Evolutionary conservation across 2,329 filamentous ascomycete species (phyloP).

Genomic region (Apiospora phragmitis): DNA sequence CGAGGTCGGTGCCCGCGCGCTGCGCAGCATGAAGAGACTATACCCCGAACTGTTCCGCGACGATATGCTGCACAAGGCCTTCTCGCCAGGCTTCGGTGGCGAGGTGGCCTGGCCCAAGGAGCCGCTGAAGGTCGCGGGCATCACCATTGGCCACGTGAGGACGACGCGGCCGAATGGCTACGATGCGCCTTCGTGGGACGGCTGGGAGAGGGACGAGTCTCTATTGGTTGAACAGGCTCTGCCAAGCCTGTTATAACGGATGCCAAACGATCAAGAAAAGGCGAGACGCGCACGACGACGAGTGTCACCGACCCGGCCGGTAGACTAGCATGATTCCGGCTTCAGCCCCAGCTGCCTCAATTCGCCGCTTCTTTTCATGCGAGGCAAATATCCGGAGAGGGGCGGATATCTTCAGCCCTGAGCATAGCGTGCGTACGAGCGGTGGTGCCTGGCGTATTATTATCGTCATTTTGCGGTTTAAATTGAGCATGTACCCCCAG

Average conservation of each 20-base stretch:
- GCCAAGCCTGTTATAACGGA: not conserved
- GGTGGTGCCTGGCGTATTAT: not conserved
- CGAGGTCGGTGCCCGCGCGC: constrained; percentile 54
- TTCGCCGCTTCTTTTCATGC: not conserved
- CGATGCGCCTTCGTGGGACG: constrained; percentile 58
- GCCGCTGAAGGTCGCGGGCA: constrained; percentile 42
- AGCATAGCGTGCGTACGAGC: not conserved
- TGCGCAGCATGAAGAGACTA: constrained; percentile 49
- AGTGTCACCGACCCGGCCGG: too few species aligned
- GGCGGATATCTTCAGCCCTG: not conserved
- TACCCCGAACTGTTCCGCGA: constrained; percentile 33
- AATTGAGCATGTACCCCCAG: not conserved
- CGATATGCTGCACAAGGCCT: constrained; percentile 29
- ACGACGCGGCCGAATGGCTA: constrained; percentile 52
- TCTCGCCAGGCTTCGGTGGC: constrained; percentile 36
- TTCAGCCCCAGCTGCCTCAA: not conserved
- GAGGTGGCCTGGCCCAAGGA: constrained; percentile 45
- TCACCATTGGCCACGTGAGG: constrained; percentile 45
- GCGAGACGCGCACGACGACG: not conserved
- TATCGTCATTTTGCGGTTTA: not conserved
- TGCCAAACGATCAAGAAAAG: not conserved
- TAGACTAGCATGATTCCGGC: not conserved
- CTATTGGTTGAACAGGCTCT: constrained; percentile 17
- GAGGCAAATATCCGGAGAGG: not conserved
- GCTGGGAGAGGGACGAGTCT: constrained; percentile 44